Evolutionary conservation across 495 filamentous ascomycete species (phyloP), one percentile per base, ranked within the genome.

Genomic region (Penicillium mononematosum): DNA sequence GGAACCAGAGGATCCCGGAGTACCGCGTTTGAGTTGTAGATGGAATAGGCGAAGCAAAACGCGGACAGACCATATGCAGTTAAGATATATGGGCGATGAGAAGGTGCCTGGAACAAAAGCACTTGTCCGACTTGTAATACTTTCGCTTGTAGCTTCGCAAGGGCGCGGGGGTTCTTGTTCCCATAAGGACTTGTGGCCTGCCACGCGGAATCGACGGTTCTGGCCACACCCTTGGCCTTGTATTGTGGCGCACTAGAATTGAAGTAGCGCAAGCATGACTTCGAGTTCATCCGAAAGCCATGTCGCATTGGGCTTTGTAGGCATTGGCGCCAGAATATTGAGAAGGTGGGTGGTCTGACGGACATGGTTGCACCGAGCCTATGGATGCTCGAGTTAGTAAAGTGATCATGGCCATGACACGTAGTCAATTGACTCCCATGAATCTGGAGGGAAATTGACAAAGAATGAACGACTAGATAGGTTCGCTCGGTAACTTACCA

Each of bases 51-150:
- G 51, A 87, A 75, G 70, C 83, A 87, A 66, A 85, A 85, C 22
- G 72, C 58, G 6, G 77, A 75, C 16, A 83, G 71, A 36, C 71
- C 65, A 64, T 87, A 85, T 64, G 81, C 80, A 36, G 81, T 79
- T 41, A 81, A 52, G 34, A 83, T 67, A 69, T 83, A 88, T 61
- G 75, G 70, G 51, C 77, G 76, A 59, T 89, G 84, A 5, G 85
- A 84, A 5, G 79, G 84, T 1, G 82, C 78, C 55, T 83, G 72
- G 74, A 85, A 91, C 32, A 90, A 70, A 0, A 82, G 42, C 11
- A 78, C 57, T n/a, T 73, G 58, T 17, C 75, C 73, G 6, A 1
- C 11, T n/a, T 55, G 43, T 38, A 55, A 39, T 19, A 55, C 53
- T 8, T 42, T 72, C 60, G 53, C 62, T 72, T 39, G 71, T 64